Evolutionary conservation across 169 alveolate genomes (phyloP), one percentile per base, ranked within the genome.

Genomic region (Plasmodium gonderi): DNA sequence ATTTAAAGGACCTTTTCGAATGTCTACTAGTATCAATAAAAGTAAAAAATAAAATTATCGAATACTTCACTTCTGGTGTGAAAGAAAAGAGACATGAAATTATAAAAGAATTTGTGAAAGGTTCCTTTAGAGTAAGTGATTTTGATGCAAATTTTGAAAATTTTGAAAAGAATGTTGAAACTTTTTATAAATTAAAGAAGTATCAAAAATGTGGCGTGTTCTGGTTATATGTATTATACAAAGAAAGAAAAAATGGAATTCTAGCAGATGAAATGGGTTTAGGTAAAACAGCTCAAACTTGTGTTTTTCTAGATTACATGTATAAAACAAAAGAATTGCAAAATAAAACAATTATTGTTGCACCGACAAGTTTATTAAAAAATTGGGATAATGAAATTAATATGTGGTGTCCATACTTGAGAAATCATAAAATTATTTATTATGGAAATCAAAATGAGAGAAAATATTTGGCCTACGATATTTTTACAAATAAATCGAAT

Each of bases 251-350:
- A 78, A 94, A 95, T 68, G 97, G 97, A 31, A 97, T 97, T 31
- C 94, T 97, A 67, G 98, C 98, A 0, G 98, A 97, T 90, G 98
- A 97, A 60, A 97, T 97, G 98, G 98, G 98, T n/a, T 91, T 97
- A 36, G 98, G 98, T 0, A 97, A 97, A 91, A 97, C 98, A 47
- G 98, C 98, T 8, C 98, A 97, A 90, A 91, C 97, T 4, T 91
- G 98, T 75, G 97, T 97, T 9, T 96, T 96, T 91, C 80, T 97
- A 65, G 93, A 95, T 54, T 87, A 79, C 33, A 87, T 87, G 90
- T 79, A 87, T 31, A 47, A 47, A 44, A 60, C 90, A 60, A 90
- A 85, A 36, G 91, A 80, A 36, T 26, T 51, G 60, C 85, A 92
- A 74, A 92, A 93, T 78, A 96, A 96, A 47, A 94, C 96, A 2